Conservation (phyloP, 192 early-diverging fungal species). For the Gaertneriomyces sp. region DNA sequence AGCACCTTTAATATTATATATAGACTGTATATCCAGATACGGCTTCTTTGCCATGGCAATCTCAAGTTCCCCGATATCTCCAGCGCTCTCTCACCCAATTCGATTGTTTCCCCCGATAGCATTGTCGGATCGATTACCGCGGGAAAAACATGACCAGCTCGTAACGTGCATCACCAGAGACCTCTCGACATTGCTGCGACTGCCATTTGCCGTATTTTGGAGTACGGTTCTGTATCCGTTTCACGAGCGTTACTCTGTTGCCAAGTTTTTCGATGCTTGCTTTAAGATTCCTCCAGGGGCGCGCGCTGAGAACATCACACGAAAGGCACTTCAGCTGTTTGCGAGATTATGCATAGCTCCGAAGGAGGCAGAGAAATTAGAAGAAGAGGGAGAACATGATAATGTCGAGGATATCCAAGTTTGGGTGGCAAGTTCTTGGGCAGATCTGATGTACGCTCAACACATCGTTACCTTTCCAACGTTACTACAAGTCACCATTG, state of each 20-base stretch:
- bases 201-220: slow-evolving; percentile 23
- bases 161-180: slow-evolving; percentile 7
- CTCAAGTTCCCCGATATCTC: no score
- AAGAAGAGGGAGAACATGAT: neutral
- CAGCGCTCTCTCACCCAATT: neutral
- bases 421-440: slow-evolving; percentile 18
- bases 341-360: slow-evolving; percentile 17
- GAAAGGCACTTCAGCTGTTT: slow-evolving; percentile 20
- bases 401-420: slow-evolving; percentile 1
- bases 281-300: neutral
- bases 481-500: slow-evolving; percentile 12
- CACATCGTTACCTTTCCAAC: slow-evolving; percentile 15
- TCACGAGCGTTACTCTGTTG: slow-evolving; percentile 9
- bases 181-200: slow-evolving; percentile 19
- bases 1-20: no score
- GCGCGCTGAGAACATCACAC: slow-evolving; percentile 9
- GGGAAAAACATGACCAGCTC: slow-evolving; percentile 1
- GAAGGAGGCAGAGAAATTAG: slow-evolving; percentile 3
- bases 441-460: slow-evolving; percentile 11
- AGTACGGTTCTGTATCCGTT: slow-evolving; percentile 19
- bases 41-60: no score
- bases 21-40: no score
- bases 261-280: slow-evolving; percentile 18
- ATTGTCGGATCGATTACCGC: neutral
- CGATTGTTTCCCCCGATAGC: neutral